Conservation (phyloP, 192 early-diverging fungal species). For the Backusella liffmaniae region DNA sequence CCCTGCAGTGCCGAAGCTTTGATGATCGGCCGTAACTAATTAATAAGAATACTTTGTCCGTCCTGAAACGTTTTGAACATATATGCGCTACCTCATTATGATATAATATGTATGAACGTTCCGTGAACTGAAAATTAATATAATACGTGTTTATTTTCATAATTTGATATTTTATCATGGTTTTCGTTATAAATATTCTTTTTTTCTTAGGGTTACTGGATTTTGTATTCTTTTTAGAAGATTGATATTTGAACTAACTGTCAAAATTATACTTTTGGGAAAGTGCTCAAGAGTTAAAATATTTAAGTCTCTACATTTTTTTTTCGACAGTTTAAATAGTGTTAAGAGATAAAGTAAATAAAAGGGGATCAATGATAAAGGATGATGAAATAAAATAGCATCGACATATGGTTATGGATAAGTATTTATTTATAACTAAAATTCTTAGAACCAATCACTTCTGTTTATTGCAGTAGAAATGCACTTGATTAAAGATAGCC, state of each 20-base stretch:
- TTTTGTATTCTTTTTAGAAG: background rate
- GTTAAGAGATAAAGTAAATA: background rate
- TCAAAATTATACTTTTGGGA: background rate
- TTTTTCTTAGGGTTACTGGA: background rate
- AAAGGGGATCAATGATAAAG: background rate
- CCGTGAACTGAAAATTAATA: background rate
- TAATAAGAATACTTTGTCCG: background rate
- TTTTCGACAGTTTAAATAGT: constrained; percentile 4
- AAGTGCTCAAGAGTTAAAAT: background rate
- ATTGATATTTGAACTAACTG: background rate
- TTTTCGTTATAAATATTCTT: background rate
- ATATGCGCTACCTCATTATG: background rate
- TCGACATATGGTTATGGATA: background rate
- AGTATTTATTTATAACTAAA: background rate
- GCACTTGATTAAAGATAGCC: background rate
- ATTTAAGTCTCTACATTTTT: background rate
- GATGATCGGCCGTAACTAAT: background rate
- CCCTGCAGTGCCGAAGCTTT: background rate
- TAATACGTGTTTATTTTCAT: background rate
- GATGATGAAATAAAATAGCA: background rate
- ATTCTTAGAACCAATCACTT: background rate
- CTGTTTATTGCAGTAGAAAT: background rate
- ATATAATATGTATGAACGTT: background rate
- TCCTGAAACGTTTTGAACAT: no score
- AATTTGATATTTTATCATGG: background rate